Conservation (phyloP, 139 green algal genomes). For the Picochlorum sp. region DNA sequence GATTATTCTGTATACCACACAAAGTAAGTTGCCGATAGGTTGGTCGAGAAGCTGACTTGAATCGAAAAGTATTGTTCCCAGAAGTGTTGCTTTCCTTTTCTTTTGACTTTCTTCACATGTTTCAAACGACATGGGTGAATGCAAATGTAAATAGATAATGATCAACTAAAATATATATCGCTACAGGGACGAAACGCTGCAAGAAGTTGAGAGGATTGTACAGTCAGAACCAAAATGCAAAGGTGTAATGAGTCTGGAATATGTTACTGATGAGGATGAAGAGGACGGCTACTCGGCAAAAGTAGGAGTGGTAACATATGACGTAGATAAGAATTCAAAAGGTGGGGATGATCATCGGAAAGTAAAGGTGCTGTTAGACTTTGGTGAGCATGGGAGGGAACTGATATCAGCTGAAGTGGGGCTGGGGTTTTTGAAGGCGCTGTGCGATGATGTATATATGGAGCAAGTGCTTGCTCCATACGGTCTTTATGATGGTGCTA, state of each 20-base stretch:
- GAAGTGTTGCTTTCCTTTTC: no score
- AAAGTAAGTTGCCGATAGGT: constrained; percentile 34
- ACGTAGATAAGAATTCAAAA: no score
- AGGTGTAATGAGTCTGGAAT: no score
- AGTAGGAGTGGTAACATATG: no score
- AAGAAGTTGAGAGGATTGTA: not conserved
- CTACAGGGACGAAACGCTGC: not conserved
- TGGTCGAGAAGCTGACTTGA: no score
- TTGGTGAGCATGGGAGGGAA: constrained; percentile 89
- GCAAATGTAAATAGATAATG: no score
- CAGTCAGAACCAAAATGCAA: no score
- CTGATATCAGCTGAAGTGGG: constrained; percentile 73
- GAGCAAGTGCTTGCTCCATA: not conserved
- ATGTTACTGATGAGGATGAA: no score
- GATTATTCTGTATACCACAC: constrained; percentile 63
- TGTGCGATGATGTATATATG: constrained; percentile 28
- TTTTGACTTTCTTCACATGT: no score
- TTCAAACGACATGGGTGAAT: no score
- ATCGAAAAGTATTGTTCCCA: no score
- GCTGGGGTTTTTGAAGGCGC: constrained; percentile 54
- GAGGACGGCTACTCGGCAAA: no score
- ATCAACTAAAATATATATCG: constrained; percentile 9
- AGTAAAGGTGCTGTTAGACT: constrained; percentile 45
- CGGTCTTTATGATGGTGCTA: not conserved
- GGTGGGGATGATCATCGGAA: not conserved